Conservation (phyloP, 2,329 filamentous ascomycete species). For the Grosmannia huntii region DNA sequence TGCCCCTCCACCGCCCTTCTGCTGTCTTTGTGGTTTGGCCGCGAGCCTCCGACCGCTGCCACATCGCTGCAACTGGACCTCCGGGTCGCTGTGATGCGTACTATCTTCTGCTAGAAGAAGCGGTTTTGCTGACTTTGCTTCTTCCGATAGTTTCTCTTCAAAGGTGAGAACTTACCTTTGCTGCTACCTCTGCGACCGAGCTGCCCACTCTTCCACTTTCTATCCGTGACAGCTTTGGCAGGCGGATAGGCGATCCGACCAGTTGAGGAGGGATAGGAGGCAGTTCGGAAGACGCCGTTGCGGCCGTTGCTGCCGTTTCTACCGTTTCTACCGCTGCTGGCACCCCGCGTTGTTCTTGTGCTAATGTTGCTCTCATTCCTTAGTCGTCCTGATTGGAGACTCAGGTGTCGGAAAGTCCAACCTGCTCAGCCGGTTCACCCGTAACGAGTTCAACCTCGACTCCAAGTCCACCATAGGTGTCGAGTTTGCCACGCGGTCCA, state of each 20-base stretch:
- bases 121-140: conserved; percentile 6
- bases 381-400: conserved; percentile 97
- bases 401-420: conserved; percentile 99
- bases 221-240: background rate
- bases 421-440: conserved; percentile 96
- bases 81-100: background rate
- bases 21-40: background rate
- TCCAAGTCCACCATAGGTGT: conserved; percentile 99
- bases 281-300: background rate
- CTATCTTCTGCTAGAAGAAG: background rate
- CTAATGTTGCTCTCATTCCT: conserved; percentile 17
- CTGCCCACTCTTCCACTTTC: background rate
- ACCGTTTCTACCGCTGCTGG: too few relatives aligned
- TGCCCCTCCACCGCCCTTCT: conserved; percentile 4
- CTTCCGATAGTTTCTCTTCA: conserved; percentile 79
- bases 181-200: background rate
- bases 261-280: background rate
- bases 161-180: conserved; percentile 48
- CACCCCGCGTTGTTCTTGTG: conserved; percentile 5
- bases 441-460: conserved; percentile 99
- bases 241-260: background rate
- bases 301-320: background rate
- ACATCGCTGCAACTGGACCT: background rate
- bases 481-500: conserved; percentile 96
- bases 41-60: background rate